Percentiles rank a stretch among this genome's conserved stretches.
These are phyloP conservation scores for Cadophora sp. DNA, from an alignment of 2,329 filamentous ascomycete genomes.

Conservation along the genomic window DNA sequence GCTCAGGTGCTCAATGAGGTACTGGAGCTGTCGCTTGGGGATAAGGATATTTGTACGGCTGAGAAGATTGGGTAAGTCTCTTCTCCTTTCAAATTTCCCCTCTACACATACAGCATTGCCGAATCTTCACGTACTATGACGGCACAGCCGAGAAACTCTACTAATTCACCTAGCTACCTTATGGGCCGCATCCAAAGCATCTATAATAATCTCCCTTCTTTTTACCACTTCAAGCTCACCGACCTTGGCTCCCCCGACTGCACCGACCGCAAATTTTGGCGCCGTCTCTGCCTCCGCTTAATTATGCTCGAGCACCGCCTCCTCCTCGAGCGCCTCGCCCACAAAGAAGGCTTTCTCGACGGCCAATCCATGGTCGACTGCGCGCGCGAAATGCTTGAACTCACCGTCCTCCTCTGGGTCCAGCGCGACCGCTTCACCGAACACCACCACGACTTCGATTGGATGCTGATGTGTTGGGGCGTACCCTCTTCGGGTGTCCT, in stretches of 20 bases:
- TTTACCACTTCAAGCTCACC: constrained; percentile 46
- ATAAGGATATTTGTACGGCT: constrained; percentile 32
- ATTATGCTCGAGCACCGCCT: constrained; percentile 64
- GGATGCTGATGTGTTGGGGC: constrained; percentile 58
- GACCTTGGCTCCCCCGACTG: constrained; percentile 49
- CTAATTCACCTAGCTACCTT: constrained; percentile 30
- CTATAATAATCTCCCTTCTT: constrained; percentile 45
- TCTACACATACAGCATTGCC: not conserved
- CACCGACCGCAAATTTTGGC: constrained; percentile 48
- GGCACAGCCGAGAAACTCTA: not conserved
- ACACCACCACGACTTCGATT: constrained; percentile 54
- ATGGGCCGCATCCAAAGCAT: constrained; percentile 43
- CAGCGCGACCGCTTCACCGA: constrained; percentile 53
- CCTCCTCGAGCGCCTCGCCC: constrained; percentile 61
- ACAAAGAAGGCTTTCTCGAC: constrained; percentile 51
- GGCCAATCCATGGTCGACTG: constrained; percentile 52
- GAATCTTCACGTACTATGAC: not conserved
- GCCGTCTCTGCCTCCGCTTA: constrained; percentile 54
- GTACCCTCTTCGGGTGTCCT: constrained; percentile 57
- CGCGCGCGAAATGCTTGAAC: constrained; percentile 53
- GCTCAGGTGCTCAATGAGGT: constrained; percentile 63
- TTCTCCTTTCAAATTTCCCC: not conserved
- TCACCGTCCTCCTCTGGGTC: constrained; percentile 56
- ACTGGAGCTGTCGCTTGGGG: constrained; percentile 56
- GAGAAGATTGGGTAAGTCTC: constrained; percentile 34